Conservation (phyloP, 306 rosid genomes). For the Sicyos edulis region DNA sequence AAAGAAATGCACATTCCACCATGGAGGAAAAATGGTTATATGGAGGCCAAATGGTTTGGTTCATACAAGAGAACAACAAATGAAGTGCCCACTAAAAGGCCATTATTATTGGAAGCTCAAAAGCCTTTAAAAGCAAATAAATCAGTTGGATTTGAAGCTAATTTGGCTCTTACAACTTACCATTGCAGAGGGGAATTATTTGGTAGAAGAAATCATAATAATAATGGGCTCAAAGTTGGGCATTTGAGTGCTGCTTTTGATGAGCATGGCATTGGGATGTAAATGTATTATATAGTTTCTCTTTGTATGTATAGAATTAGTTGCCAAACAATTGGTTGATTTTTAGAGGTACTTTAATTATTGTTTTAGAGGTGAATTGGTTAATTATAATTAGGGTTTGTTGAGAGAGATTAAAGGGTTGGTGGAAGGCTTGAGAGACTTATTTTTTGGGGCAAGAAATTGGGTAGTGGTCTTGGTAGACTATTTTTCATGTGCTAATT, state of each 20-base stretch:
- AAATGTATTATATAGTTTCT: no score
- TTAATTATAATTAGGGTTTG: no score
- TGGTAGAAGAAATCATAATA: constrained; percentile 19
- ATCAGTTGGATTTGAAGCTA: constrained; percentile 47
- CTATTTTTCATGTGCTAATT: no score
- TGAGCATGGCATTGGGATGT: background rate
- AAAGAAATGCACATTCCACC: constrained; percentile 54
- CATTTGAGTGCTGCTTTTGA: constrained; percentile 44
- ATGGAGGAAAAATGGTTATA: constrained; percentile 71
- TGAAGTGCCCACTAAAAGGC: constrained; percentile 24
- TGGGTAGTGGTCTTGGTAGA: no score
- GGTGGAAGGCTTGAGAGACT: no score
- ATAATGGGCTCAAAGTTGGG: constrained; percentile 44
- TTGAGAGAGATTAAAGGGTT: no score
- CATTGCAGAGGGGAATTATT: constrained; percentile 44
- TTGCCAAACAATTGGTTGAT: no score
- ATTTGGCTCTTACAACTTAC: constrained; percentile 15
- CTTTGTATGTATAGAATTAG: no score
- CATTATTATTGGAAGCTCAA: background rate
- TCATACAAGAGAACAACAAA: constrained; percentile 60
- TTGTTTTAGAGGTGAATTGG: no score
- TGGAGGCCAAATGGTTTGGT: constrained; percentile 77
- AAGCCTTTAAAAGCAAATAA: constrained; percentile 15
- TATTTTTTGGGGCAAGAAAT: no score
- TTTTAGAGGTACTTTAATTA: no score